Evolutionary conservation across 495 filamentous ascomycete genomes (phyloP).

Genomic region (Daldinia childiae): DNA sequence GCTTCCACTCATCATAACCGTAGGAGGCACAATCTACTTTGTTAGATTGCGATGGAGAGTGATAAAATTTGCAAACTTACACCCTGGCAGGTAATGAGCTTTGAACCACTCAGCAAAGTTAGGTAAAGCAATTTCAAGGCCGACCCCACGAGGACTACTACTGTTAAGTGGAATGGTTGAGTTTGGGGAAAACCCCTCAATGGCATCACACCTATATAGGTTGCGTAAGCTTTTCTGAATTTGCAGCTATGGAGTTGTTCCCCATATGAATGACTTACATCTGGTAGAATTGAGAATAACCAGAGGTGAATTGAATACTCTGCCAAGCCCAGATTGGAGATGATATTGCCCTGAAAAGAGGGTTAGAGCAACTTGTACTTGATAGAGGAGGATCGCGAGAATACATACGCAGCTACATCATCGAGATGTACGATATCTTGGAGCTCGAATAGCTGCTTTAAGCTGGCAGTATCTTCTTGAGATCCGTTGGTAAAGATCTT

Average conservation of each 20-base stretch:
- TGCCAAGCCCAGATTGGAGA: slow-evolving; percentile 70
- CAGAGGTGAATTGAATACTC: slow-evolving; percentile 57
- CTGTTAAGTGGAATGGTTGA: slow-evolving; percentile 41
- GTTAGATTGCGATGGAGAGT: slow-evolving; percentile 6
- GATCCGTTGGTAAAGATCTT: slow-evolving; percentile 52
- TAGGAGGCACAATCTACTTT: slow-evolving; percentile 44
- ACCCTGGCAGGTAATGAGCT: slow-evolving; percentile 56
- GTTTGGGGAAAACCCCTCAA: slow-evolving; percentile 47
- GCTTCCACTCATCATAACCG: slow-evolving; percentile 59
- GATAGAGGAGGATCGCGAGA: neutral
- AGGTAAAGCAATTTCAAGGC: slow-evolving; percentile 62
- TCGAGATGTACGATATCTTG: slow-evolving; percentile 60
- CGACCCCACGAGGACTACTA: slow-evolving; percentile 59
- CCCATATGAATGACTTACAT: slow-evolving; percentile 50
- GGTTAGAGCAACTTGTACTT: slow-evolving; percentile 19
- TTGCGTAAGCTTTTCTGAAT: neutral
- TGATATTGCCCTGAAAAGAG: slow-evolving; percentile 54
- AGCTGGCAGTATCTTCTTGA: slow-evolving; percentile 49
- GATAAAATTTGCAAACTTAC: slow-evolving; percentile 46
- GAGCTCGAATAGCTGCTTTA: slow-evolving; percentile 68
- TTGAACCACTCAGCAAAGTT: slow-evolving; percentile 66
- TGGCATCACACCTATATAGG: slow-evolving; percentile 46
- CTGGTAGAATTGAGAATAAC: slow-evolving; percentile 61
- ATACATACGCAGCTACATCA: slow-evolving; percentile 63
- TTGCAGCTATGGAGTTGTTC: neutral